Evolutionary conservation across 306 rosid species (phyloP).

Genomic region (Glycine tomentella): DNA sequence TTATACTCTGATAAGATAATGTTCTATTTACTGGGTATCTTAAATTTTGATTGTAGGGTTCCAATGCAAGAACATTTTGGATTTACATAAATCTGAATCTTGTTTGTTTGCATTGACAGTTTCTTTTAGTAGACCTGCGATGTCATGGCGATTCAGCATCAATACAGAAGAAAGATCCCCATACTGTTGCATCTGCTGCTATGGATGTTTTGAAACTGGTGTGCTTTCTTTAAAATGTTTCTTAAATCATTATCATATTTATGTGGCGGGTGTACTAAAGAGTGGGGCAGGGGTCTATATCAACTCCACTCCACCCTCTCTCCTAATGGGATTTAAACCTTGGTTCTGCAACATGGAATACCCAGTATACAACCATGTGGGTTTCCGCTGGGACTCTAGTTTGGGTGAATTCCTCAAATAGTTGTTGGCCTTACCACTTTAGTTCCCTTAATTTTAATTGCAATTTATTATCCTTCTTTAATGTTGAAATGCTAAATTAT

Average conservation of each 20-base stretch:
- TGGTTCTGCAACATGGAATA: conserved; percentile 31
- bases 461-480: conserved; percentile 25
- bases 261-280: conserved; percentile 21
- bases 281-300: conserved; percentile 23
- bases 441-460: conserved; percentile 22
- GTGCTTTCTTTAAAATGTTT: conserved; percentile 36
- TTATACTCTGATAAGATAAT: conserved; percentile 31
- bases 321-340: conserved; percentile 33
- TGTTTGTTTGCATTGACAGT: conserved; percentile 55
- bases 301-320: neutral
- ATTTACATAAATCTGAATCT: conserved; percentile 37
- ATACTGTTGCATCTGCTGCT: conserved; percentile 87
- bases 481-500: conserved; percentile 5
- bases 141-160: conserved; percentile 95
- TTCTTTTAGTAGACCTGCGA: conserved; percentile 87
- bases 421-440: conserved; percentile 26
- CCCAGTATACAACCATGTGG: conserved; percentile 7
- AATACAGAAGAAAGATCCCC: conserved; percentile 71
- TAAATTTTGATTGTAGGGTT: conserved; percentile 13
- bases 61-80: conserved; percentile 21
- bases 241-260: neutral
- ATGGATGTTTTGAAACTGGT: conserved; percentile 91
- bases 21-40: conserved; percentile 9
- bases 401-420: conserved; percentile 15
- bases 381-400: conserved; percentile 7